Evolutionary conservation across 192 early-diverging fungal species (phyloP).

Genomic region (Gigaspora rosea): DNA sequence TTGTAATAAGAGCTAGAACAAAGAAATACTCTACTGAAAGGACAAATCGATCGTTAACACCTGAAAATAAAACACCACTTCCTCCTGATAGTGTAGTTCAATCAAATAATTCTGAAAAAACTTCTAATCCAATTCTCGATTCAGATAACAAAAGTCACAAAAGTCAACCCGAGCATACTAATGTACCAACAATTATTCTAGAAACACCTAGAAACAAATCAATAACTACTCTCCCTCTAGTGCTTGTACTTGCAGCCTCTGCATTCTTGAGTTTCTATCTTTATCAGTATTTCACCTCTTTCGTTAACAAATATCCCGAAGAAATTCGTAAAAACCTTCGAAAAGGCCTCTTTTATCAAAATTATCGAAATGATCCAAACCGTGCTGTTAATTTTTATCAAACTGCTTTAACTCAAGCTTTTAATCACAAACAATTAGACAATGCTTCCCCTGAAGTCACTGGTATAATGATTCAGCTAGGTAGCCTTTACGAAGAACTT

Average conservation of each 20-base stretch:
- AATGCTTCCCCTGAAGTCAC: conserved; percentile 52
- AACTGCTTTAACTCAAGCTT: conserved; percentile 46
- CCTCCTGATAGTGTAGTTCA: background rate
- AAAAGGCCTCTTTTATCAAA: conserved; percentile 58
- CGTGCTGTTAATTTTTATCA: conserved; percentile 50
- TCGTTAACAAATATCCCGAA: conserved; percentile 55
- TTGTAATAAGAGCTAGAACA: background rate
- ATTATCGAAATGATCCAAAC: conserved; percentile 48
- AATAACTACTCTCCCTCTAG: conserved; percentile 43
- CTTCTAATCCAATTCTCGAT: background rate
- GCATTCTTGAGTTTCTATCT: conserved; percentile 45
- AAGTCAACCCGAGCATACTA: background rate
- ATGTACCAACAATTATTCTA: too few species aligned
- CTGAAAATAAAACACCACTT: background rate
- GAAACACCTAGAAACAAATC: background rate
- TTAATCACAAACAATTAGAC: conserved; percentile 44
- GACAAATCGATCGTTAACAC: background rate
- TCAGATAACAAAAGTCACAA: background rate
- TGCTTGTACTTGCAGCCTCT: conserved; percentile 42
- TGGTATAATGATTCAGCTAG: conserved; percentile 62
- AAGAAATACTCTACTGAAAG: background rate
- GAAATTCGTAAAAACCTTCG: conserved; percentile 51
- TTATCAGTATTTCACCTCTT: conserved; percentile 53
- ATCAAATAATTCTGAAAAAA: background rate
- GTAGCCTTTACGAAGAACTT: conserved; percentile 48